Evolutionary conservation across 2,329 filamentous ascomycete genomes (phyloP).

Genomic region (Plectosphaerella plurivora): DNA sequence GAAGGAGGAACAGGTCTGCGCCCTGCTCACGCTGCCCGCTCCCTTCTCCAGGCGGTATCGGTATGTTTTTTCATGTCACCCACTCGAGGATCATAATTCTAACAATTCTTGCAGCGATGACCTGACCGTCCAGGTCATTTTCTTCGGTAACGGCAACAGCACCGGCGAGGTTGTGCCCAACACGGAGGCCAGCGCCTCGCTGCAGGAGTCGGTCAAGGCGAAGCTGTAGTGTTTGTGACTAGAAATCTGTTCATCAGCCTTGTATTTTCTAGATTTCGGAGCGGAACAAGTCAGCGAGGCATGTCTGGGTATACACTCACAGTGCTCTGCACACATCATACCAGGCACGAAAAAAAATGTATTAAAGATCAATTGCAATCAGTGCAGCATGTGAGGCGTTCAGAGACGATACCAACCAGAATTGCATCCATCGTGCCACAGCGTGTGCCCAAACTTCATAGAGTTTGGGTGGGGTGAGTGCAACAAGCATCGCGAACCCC

Average conservation of each 20-base stretch:
- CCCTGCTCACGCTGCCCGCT: slow-evolving; percentile 82
- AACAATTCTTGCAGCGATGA: slow-evolving; percentile 64
- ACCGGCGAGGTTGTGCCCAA: slow-evolving; percentile 80
- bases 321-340: too few species aligned
- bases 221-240: slow-evolving; percentile 26
- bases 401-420: too few species aligned
- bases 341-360: too few species aligned
- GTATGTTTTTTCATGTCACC: slow-evolving; percentile 35
- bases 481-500: too few species aligned
- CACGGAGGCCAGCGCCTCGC: slow-evolving; percentile 70
- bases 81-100: background rate
- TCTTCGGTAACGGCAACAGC: slow-evolving; percentile 81
- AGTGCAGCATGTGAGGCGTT: too few species aligned
- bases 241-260: too few species aligned
- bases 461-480: too few species aligned
- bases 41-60: slow-evolving; percentile 90
- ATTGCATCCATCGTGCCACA: too few species aligned
- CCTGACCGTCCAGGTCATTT: slow-evolving; percentile 95
- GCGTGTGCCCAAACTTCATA: too few species aligned
- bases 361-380: too few species aligned
- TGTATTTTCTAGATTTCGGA: slow-evolving; percentile 4
- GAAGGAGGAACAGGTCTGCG: slow-evolving; percentile 90
- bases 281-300: background rate
- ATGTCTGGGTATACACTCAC: background rate
- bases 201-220: slow-evolving; percentile 27